Percentiles rank a stretch among this genome's conserved stretches.
phyloP scores from a whole-genome alignment of 106 monocot species.

The Acanthochlamys bracteata region DNA sequence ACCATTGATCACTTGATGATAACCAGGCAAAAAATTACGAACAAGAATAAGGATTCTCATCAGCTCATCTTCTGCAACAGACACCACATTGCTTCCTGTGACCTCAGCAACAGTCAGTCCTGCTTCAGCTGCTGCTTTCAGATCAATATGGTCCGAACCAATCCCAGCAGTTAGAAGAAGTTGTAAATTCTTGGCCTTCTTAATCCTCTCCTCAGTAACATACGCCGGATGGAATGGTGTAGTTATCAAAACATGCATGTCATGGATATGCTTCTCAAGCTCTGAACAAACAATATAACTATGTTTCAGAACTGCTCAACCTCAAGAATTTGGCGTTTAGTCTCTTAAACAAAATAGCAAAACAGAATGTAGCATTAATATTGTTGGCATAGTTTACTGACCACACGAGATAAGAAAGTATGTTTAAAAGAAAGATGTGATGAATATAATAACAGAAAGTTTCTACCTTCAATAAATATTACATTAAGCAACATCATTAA shows the following conservation, averaged over 20 bases:
- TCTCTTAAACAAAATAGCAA: no score
- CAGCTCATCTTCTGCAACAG: conserved; percentile 95
- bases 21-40: conserved; percentile 83
- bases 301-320: not conserved
- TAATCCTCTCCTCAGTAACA: conserved; percentile 78
- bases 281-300: conserved; percentile 28
- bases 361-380: no score
- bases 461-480: no score
- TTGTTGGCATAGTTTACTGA: no score
- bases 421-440: no score
- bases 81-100: conserved; percentile 89
- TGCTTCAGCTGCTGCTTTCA: conserved; percentile 75
- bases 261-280: conserved; percentile 83
- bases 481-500: no score
- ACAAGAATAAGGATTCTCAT: conserved; percentile 86
- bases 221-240: conserved; percentile 98
- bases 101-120: conserved; percentile 93
- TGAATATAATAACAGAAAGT: no score
- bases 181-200: conserved; percentile 83
- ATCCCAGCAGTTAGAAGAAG: conserved; percentile 96
- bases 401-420: no score
- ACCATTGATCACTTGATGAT: conserved; percentile 75
- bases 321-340: no score
- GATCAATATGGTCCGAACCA: conserved; percentile 90
- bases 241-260: conserved; percentile 86